Conservation (phyloP, 805 yeast species). For the Maudiozyma serrabonitensis region DNA sequence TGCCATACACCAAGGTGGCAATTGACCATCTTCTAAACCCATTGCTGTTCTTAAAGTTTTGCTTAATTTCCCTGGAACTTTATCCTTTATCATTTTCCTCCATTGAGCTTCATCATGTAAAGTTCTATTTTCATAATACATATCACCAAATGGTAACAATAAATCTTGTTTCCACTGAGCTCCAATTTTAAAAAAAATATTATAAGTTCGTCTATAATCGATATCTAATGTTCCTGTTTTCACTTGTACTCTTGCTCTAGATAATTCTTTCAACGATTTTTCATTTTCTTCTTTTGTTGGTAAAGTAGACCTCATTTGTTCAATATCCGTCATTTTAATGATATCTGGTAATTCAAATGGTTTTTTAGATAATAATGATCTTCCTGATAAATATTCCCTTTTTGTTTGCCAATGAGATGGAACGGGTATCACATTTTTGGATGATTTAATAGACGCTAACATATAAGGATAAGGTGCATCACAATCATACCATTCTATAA, state of each 20-base stretch:
- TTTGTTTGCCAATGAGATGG: conserved; percentile 82
- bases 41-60: conserved; percentile 54
- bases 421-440: conserved; percentile 60
- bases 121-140: conserved; percentile 72
- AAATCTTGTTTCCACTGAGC: conserved; percentile 47
- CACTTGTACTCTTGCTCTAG: conserved; percentile 81
- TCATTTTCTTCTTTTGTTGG: conserved; percentile 32
- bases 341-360: conserved; percentile 73
- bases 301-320: conserved; percentile 65
- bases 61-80: conserved; percentile 65
- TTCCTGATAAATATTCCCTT: conserved; percentile 59
- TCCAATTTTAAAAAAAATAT: conserved; percentile 80
- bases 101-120: conserved; percentile 35
- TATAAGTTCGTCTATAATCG: conserved; percentile 71
- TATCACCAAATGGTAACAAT: conserved; percentile 60
- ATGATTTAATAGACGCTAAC: conserved; percentile 51
- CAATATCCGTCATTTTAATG: conserved; percentile 74
- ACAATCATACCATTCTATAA: conserved; percentile 79
- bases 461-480: conserved; percentile 74
- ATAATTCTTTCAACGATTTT: conserved; percentile 51
- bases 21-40: conserved; percentile 46
- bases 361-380: conserved; percentile 54
- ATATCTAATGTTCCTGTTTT: conserved; percentile 78
- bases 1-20: conserved; percentile 73
- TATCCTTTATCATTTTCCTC: conserved; percentile 26